Percentiles rank a stretch among this genome's conserved stretches.
Conservation (phyloP, 2,329 filamentous ascomycete genomes). For the Cryphonectria nitschkei region DNA sequence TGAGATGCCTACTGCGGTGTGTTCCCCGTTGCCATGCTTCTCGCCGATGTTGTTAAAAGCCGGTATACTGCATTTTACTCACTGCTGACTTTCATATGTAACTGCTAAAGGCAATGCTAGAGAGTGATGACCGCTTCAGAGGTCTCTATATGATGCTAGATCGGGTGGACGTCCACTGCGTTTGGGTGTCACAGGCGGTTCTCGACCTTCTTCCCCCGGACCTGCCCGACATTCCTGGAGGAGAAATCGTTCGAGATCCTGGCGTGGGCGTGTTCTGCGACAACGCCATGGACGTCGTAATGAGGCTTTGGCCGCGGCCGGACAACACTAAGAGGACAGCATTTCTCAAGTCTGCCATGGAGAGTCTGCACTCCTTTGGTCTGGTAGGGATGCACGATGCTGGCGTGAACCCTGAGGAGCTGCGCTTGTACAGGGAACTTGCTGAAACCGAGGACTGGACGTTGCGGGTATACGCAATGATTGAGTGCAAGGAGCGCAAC, state of each 20-base stretch:
- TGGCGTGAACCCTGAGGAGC: constrained; percentile 58
- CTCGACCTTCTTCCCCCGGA: constrained; percentile 61
- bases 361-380: constrained; percentile 64
- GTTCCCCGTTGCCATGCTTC: constrained; percentile 30
- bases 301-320: constrained; percentile 60
- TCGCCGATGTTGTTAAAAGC: constrained; percentile 18
- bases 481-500: constrained; percentile 67
- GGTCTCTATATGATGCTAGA: constrained; percentile 70
- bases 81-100: not conserved
- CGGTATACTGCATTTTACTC: not conserved
- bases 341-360: constrained; percentile 64
- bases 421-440: constrained; percentile 59
- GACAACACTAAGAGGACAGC: constrained; percentile 53
- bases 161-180: constrained; percentile 71
- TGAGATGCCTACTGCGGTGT: constrained; percentile 66
- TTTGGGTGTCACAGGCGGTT: constrained; percentile 69
- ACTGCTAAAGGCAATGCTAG: constrained; percentile 53
- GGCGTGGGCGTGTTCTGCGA: constrained; percentile 73
- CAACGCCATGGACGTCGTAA: constrained; percentile 69
- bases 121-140: constrained; percentile 53
- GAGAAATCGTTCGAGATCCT: constrained; percentile 62
- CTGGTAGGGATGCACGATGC: constrained; percentile 73
- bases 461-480: constrained; percentile 69
- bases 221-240: constrained; percentile 60
- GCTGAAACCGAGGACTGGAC: constrained; percentile 52